These are phyloP conservation scores for Microdochium trichocladiopsis DNA, from an alignment of 2,329 filamentous ascomycete species.

Conservation along the genomic window DNA sequence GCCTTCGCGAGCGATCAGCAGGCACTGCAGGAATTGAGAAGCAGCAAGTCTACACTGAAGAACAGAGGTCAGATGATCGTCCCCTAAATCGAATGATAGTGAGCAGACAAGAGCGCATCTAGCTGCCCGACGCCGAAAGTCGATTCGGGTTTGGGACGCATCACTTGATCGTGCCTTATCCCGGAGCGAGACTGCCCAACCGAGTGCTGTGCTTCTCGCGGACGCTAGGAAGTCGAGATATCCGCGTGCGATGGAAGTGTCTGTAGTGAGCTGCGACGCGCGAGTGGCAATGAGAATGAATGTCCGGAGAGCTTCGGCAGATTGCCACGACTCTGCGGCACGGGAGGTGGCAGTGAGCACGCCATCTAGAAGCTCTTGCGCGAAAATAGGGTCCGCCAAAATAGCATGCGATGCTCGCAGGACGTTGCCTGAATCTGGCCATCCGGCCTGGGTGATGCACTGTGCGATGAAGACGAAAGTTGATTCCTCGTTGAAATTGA, in stretches of 20 bases:
- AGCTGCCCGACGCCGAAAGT: conserved; percentile 22
- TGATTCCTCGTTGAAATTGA: conserved; percentile 44
- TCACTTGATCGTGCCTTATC: neutral
- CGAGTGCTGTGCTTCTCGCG: conserved; percentile 23
- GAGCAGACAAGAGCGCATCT: conserved; percentile 32
- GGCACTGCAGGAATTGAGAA: conserved; percentile 26
- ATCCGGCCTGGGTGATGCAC: conserved; percentile 38
- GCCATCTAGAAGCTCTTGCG: conserved; percentile 18
- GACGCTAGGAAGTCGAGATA: conserved; percentile 22
- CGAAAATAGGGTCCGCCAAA: conserved; percentile 25
- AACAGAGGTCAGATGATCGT: conserved; percentile 13
- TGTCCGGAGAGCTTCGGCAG: conserved; percentile 27
- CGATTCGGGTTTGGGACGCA: conserved; percentile 16
- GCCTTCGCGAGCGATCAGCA: conserved; percentile 26
- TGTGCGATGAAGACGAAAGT: conserved; percentile 41
- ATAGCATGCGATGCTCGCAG: conserved; percentile 25
- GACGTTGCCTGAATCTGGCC: conserved; percentile 5
- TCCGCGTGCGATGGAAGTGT: conserved; percentile 6
- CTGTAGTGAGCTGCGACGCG: conserved; percentile 29
- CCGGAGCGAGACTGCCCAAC: conserved; percentile 29
- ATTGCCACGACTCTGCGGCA: conserved; percentile 45
- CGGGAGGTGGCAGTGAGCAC: conserved; percentile 21
- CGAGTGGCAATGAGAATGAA: conserved; percentile 32
- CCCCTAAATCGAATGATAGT: conserved; percentile 36
- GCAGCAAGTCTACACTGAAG: conserved; percentile 17